Conservation (phyloP, 2,329 filamentous ascomycete genomes). For the Alternaria longipes region DNA sequence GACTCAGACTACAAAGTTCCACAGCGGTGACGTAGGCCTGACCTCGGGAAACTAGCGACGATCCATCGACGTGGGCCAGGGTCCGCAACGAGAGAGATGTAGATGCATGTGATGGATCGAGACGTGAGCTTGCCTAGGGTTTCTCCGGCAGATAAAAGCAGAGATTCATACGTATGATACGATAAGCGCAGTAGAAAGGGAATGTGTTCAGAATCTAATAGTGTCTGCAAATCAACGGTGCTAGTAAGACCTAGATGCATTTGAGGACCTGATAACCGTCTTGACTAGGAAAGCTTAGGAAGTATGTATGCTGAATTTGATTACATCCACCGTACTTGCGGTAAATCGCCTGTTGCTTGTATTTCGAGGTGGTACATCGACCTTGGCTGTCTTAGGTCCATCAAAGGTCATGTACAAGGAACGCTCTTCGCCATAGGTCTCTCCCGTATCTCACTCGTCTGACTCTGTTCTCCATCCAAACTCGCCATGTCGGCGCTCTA, state of each 20-base stretch:
- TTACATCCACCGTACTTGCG: neutral
- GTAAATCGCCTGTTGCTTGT: conserved; percentile 21
- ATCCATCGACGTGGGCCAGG: conserved; percentile 1
- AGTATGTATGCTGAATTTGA: neutral
- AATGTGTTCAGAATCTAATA: neutral
- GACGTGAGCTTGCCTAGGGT: neutral
- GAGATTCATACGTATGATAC: neutral
- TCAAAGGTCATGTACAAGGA: conserved; percentile 20
- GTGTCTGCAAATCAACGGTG: neutral
- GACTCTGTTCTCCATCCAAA: neutral
- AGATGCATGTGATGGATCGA: neutral
- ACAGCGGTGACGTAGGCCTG: conserved; percentile 36
- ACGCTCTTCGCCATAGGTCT: neutral
- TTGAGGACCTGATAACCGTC: neutral
- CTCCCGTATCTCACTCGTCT: neutral
- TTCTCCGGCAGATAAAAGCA: neutral
- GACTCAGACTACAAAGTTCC: conserved; percentile 15
- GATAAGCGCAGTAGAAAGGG: neutral
- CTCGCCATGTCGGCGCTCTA: neutral
- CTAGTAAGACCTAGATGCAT: neutral
- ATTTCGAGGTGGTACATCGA: conserved; percentile 15
- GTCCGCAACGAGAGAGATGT: conserved; percentile 7
- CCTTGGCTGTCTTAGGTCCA: neutral
- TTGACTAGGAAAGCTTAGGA: neutral
- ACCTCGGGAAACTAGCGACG: conserved; percentile 9